Conservation (phyloP, 257 asterid genomes). For the Gentiana straminea region DNA sequence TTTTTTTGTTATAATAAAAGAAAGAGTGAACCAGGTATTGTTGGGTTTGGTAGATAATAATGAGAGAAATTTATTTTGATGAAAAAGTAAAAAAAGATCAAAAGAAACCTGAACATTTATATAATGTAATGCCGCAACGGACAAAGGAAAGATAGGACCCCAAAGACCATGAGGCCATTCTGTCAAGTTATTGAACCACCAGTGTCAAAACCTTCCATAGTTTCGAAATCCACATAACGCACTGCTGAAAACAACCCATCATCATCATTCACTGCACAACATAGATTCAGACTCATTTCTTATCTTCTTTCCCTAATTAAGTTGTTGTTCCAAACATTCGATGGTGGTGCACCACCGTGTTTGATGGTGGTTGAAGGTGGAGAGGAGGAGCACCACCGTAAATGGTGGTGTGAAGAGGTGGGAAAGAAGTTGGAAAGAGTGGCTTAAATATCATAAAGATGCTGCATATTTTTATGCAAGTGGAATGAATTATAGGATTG, state of each 20-base stretch:
- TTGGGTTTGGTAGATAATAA: no score
- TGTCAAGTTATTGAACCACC: no score
- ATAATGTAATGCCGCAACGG: no score
- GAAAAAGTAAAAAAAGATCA: no score
- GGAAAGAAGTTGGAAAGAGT: constrained; percentile 13
- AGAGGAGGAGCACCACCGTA: constrained; percentile 35
- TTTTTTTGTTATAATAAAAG: no score
- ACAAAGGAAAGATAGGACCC: no score
- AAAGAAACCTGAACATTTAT: no score
- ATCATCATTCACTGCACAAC: constrained; percentile 64
- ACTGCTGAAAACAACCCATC: constrained; percentile 62
- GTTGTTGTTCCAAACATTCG: neutral
- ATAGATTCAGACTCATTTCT: constrained; percentile 84
- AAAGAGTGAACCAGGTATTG: no score
- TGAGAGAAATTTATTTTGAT: no score
- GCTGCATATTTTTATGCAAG: constrained; percentile 18
- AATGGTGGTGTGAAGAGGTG: constrained; percentile 24
- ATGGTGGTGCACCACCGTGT: constrained; percentile 18
- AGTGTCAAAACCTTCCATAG: constrained; percentile 23
- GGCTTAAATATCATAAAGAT: constrained; percentile 6
- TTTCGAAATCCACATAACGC: constrained; percentile 58
- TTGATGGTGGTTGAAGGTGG: no score
- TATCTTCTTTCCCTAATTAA: neutral
- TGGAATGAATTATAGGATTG: neutral
- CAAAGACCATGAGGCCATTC: no score